phyloP scores from a whole-genome alignment of 257 asterid genomes.

The Gentiana macrophylla region DNA sequence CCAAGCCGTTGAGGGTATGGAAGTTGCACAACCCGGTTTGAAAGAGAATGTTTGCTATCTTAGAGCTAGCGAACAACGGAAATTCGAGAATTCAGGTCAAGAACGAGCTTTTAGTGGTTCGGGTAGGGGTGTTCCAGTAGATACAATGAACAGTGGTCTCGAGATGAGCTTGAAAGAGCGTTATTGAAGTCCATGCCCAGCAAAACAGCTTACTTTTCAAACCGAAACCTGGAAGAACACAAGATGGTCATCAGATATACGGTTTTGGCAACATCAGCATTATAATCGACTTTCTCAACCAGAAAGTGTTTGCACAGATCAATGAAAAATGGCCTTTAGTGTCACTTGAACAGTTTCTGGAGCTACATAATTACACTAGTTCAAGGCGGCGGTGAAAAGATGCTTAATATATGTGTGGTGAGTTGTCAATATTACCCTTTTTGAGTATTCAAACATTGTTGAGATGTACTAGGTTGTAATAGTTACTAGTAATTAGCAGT shows the following conservation, averaged over 20 bases:
- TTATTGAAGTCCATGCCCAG: conserved; percentile 30
- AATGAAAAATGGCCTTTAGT: conserved; percentile 64
- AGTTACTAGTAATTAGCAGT: no score
- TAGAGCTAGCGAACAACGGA: conserved; percentile 65
- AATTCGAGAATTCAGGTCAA: conserved; percentile 77
- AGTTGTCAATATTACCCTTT: neutral
- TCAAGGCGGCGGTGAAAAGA: conserved; percentile 28
- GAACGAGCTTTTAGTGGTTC: conserved; percentile 14
- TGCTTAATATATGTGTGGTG: neutral
- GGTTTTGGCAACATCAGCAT: conserved; percentile 75
- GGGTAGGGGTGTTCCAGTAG: conserved; percentile 13
- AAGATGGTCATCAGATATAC: conserved; percentile 69
- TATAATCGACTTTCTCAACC: conserved; percentile 55
- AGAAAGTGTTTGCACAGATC: conserved; percentile 53
- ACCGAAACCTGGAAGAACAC: conserved; percentile 68
- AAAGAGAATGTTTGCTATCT: conserved; percentile 61
- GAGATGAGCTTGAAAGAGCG: conserved; percentile 33
- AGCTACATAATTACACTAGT: conserved; percentile 48
- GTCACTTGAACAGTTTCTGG: conserved; percentile 73
- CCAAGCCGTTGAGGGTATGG: conserved; percentile 79
- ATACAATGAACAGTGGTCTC: conserved; percentile 10
- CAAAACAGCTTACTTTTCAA: conserved; percentile 26
- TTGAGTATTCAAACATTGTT: no score
- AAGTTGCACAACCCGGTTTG: conserved; percentile 70
- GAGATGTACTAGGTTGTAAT: no score